phyloP scores from a whole-genome alignment of 2,329 filamentous ascomycete genomes.

The Curvularia hawaiiensis region DNA sequence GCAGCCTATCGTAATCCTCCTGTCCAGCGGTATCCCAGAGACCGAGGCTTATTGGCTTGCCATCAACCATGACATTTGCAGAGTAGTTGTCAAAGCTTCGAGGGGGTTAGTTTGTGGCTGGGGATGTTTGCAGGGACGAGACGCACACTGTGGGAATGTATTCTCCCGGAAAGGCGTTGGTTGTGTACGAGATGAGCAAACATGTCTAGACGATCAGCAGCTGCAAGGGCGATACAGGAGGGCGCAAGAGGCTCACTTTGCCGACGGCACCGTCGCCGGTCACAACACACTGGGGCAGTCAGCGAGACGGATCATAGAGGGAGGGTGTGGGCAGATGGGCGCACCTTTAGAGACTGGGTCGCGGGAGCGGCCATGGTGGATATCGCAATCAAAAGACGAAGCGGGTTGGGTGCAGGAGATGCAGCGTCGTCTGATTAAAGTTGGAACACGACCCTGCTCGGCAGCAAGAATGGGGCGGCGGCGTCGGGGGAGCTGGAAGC shows the following conservation, averaged over 20 bases:
- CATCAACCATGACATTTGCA: slow-evolving; percentile 98
- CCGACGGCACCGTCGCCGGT: slow-evolving; percentile 99
- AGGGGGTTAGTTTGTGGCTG: slow-evolving; percentile 29
- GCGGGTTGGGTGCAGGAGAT: slow-evolving; percentile 47
- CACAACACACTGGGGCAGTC: slow-evolving; percentile 79
- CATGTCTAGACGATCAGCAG: slow-evolving; percentile 73
- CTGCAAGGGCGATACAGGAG: slow-evolving; percentile 15
- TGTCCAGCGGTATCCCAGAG: slow-evolving; percentile 99
- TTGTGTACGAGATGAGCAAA: slow-evolving; percentile 98
- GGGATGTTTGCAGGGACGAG: background rate
- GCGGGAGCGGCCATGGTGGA: slow-evolving; percentile 72
- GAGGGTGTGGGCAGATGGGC: slow-evolving; percentile 2
- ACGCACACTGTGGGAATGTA: slow-evolving; percentile 97
- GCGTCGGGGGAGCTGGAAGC: slow-evolving; percentile 24
- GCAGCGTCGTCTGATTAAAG: slow-evolving; percentile 62
- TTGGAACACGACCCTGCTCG: slow-evolving; percentile 26
- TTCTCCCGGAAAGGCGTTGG: slow-evolving; percentile 99
- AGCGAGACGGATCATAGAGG: slow-evolving; percentile 13
- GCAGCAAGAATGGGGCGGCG: slow-evolving; percentile 26
- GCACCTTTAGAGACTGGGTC: slow-evolving; percentile 90
- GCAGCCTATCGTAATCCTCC: slow-evolving; percentile 95
- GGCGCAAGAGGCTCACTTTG: slow-evolving; percentile 69
- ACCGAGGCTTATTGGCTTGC: slow-evolving; percentile 94
- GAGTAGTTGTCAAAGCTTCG: slow-evolving; percentile 99
- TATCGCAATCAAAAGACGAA: slow-evolving; percentile 53